phyloP scores from a whole-genome alignment of 2,329 filamentous ascomycete species.

The Zasmidium citrigriseum region DNA sequence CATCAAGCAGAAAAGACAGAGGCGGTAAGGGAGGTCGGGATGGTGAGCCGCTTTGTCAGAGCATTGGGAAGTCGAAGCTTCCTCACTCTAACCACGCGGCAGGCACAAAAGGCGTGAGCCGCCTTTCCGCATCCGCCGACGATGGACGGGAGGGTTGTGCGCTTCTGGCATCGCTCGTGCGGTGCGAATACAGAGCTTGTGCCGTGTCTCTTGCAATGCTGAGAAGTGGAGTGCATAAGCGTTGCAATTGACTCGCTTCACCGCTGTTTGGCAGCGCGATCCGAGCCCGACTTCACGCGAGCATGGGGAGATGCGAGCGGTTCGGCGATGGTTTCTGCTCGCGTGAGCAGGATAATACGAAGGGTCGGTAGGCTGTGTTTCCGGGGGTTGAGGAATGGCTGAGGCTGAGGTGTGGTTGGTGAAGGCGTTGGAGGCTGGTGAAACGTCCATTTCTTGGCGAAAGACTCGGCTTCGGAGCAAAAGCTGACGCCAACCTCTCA shows the following conservation, averaged over 20 bases:
- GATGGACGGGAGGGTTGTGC: not conserved
- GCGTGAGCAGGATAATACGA: not conserved
- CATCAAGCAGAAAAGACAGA: not conserved
- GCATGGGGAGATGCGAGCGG: not conserved
- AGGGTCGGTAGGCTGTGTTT: not conserved
- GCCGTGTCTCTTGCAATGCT: not conserved
- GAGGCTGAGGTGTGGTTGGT: not conserved
- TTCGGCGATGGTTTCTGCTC: not conserved
- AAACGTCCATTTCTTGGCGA: not conserved
- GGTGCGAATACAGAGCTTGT: not conserved
- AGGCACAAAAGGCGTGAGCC: not conserved
- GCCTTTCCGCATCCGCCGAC: not conserved
- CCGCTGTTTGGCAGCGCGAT: not conserved
- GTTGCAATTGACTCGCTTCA: not conserved
- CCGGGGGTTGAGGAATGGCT: not conserved
- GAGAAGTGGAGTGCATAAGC: slow-evolving; percentile 4
- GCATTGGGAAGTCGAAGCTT: not conserved
- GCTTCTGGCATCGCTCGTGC: not conserved
- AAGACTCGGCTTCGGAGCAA: not conserved
- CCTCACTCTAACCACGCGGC: not conserved
- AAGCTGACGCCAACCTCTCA: not conserved
- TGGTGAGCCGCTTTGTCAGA: not conserved
- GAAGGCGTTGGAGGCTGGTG: not conserved
- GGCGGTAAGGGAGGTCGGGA: not conserved
- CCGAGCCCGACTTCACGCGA: not conserved